Evolutionary conservation across 164 flowering plant species (phyloP), one percentile per base, ranked within the genome.

Genomic region (Houttuynia cordata): DNA sequence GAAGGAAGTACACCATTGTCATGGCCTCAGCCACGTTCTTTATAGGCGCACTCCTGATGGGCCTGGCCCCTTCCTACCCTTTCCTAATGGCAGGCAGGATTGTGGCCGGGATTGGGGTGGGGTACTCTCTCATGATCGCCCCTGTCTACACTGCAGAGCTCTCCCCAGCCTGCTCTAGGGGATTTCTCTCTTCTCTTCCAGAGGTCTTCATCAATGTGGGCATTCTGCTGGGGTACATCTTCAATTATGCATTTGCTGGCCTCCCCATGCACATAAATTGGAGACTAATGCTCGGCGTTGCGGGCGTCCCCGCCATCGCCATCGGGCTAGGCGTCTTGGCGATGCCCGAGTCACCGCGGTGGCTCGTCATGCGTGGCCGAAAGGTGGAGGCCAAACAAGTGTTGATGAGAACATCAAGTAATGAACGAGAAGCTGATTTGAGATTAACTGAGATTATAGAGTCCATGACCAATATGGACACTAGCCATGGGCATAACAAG

Each of bases 281-380:
- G 98, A 64, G 98, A 30, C 10, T 91, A 0, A 91, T 91, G 98
- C 80, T 91, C 0, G 91, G 90, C 0, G 25, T 83, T 18, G 85
- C 91, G 0, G 85, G 79, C 0, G 14, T 85, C 7, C 98, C 98
- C 0, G 82, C 98, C 1, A 24, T 79, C 8, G 70, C 50, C 13
- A 61, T 91, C 8, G 85, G 64, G 0, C 0, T 79, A 7, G 85
- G 87, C 0, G 85, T 86, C 8, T 4, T 77, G 10, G 62, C 59
- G 0, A 87, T 89, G 95, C 96, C 98, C 0, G 98, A 92, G 54
- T 89, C 93, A 0, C 98, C 93, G 1, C 80, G 92, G 45, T 91
- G 96, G 98, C 81, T 91, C 3, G 81, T 81, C 59, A 77, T 84
- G 87, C 68, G 74, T 56, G 88, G 90, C 23, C 59, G 80, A 17